Base-by-base conservation (phyloP, 805 yeast species). In the Saccharomycopsis sp. region DNA sequence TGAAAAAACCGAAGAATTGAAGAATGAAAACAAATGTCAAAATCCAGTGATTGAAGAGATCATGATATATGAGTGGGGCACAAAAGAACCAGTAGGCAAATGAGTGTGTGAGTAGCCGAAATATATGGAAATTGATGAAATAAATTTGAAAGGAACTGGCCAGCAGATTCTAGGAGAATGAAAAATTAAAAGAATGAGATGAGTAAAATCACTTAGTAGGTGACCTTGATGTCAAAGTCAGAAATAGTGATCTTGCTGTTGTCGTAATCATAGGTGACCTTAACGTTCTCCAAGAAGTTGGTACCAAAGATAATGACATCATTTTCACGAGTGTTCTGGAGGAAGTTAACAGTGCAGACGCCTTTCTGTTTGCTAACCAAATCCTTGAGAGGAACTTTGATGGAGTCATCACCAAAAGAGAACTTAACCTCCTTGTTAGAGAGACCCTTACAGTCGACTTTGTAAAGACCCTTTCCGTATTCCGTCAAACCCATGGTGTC, bases 401-500 rank as follows among this genome's bases (percentile, higher is more conserved):
- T 19, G 22, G 22, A n/a, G 49, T 44, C 19, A 17, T 5, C 12
- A 44, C 49, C 49, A 12, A 44, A 44, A 44, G 22, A 17, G 49
- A 44, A 44, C 12, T 19, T 44, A 17, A 44, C 49, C 19, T 19
- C 22, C 20, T 44, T 44, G 19, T 44, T 17, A 44, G 22, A 17
- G 49, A 44, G 3, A 44, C 49, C 49, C 7, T 44, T 44, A 44
- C 49, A 44, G 49, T 44, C 49, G 22, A 44, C 49, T 44, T 44
- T n/a, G 49, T 44, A 44, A 44, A 44, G 49, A 44, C 49, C 49
- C 19, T 44, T 44, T 17, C 49, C 49, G 49, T 44, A 44, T 7
- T n/a, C 19, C 3, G 49, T 44, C 22, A 44, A 44, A 44, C 20
- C 49, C 49, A 44, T 44, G 22, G 49, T 44, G 22, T n/a, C 22